Percentiles rank a stretch among this genome's conserved stretches.
Evolutionary conservation across 192 early-diverging fungal genomes (phyloP).

Genomic region (Haplosporangium gracile): DNA sequence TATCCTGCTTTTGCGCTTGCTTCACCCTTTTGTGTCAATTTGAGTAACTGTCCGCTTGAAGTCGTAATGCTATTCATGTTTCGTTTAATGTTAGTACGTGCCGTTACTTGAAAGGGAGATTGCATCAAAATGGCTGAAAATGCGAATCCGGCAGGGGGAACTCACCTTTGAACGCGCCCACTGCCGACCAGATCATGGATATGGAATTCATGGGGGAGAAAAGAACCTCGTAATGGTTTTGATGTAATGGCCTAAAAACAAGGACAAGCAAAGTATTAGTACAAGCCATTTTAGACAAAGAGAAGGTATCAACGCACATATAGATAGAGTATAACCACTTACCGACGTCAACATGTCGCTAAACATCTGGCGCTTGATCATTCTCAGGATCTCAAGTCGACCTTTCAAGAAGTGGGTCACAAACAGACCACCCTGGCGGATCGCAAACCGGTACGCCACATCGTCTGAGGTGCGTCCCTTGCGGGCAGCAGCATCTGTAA

Average conservation of each 20-base stretch:
- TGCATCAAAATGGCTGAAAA: neutral
- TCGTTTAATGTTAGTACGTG: neutral
- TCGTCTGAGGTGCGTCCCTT: conserved; percentile 33
- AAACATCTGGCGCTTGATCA: conserved; percentile 57
- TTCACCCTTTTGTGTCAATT: conserved; percentile 61
- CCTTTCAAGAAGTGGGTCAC: conserved; percentile 60
- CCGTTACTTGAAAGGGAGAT: no score
- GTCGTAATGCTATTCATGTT: conserved; percentile 36
- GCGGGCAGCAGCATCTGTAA: conserved; percentile 5
- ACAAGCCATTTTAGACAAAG: neutral
- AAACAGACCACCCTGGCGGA: conserved; percentile 57
- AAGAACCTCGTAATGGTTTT: conserved; percentile 54
- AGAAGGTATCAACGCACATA: neutral
- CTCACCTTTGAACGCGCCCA: conserved; percentile 63
- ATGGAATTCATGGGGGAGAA: conserved; percentile 58
- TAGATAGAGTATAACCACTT: neutral
- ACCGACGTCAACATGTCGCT: conserved; percentile 62
- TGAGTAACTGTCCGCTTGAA: conserved; percentile 60
- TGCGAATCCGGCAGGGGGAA: neutral
- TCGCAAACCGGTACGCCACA: conserved; percentile 58
- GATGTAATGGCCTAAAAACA: conserved; percentile 45
- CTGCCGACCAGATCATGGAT: conserved; percentile 65
- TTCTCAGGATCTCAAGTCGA: conserved; percentile 58
- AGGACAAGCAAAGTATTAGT: neutral
- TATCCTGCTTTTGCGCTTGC: conserved; percentile 38